These are phyloP conservation scores for Cercospora zeae-maydis DNA, from an alignment of 2,329 filamentous ascomycete species.

Conservation along the genomic window DNA sequence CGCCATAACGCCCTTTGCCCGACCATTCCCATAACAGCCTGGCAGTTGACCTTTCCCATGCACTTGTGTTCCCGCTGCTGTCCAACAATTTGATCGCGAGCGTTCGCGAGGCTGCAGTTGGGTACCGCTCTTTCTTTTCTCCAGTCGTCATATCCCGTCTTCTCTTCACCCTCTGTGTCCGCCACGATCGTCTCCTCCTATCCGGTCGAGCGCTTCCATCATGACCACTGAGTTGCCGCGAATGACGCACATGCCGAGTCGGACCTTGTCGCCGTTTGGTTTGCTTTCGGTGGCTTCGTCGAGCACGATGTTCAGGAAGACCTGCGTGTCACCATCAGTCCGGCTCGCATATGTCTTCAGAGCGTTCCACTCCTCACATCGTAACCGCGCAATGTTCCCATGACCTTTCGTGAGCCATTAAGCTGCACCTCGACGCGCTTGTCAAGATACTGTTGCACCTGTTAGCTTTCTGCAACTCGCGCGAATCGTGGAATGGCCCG, in stretches of 20 bases:
- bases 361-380: constrained; percentile 62
- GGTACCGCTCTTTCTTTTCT: neutral
- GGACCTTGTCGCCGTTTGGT: constrained; percentile 81
- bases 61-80: neutral
- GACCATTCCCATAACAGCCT: neutral
- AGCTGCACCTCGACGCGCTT: constrained; percentile 97
- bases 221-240: constrained; percentile 98
- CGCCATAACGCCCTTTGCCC: constrained; percentile 6
- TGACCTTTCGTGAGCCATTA: constrained; percentile 95
- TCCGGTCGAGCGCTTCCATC: constrained; percentile 63
- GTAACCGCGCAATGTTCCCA: constrained; percentile 89
- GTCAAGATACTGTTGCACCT: constrained; percentile 77
- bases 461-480: constrained; percentile 1
- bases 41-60: neutral
- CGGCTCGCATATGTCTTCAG: neutral
- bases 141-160: neutral
- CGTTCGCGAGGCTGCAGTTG: neutral
- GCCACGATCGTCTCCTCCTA: constrained; percentile 33
- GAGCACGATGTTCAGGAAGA: constrained; percentile 96
- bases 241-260: constrained; percentile 73
- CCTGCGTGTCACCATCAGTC: constrained; percentile 51
- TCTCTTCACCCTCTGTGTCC: constrained; percentile 13
- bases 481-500: neutral
- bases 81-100: neutral
- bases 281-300: constrained; percentile 97